Conservation (phyloP, 2,329 filamentous ascomycete species). For the Calonectria naviculata region DNA sequence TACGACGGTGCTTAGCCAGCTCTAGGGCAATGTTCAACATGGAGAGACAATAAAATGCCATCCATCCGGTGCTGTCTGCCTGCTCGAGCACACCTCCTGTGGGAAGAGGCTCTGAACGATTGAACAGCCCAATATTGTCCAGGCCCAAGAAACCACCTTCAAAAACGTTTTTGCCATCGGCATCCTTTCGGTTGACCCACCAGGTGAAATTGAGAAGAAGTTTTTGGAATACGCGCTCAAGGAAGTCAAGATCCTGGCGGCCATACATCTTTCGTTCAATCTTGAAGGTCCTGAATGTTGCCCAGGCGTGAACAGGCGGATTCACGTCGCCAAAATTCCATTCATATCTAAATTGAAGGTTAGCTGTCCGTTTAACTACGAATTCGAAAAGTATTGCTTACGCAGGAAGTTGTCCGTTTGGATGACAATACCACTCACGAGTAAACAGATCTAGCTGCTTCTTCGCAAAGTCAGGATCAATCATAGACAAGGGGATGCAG, state of each 20-base stretch:
- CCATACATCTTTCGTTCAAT: slow-evolving; percentile 98
- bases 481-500: slow-evolving; percentile 95
- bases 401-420: slow-evolving; percentile 93
- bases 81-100: slow-evolving; percentile 95
- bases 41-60: slow-evolving; percentile 96
- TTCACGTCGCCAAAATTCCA: slow-evolving; percentile 99
- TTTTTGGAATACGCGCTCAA: slow-evolving; percentile 97
- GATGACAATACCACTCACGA: slow-evolving; percentile 98
- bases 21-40: slow-evolving; percentile 98
- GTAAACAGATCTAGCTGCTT: slow-evolving; percentile 97
- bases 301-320: slow-evolving; percentile 95
- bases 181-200: slow-evolving; percentile 98
- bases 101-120: slow-evolving; percentile 92
- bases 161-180: slow-evolving; percentile 95
- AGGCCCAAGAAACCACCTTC: slow-evolving; percentile 95
- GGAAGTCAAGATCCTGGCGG: slow-evolving; percentile 91
- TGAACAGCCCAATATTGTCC: slow-evolving; percentile 98
- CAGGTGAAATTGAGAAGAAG: slow-evolving; percentile 96
- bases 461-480: slow-evolving; percentile 97
- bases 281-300: slow-evolving; percentile 95
- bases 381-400: slow-evolving; percentile 56
- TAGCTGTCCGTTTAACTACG: not conserved
- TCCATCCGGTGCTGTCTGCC: slow-evolving; percentile 98
- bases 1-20: slow-evolving; percentile 92
- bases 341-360: slow-evolving; percentile 68